Percentiles rank a stretch among this genome's conserved stretches.
phyloP scores from a whole-genome alignment of 257 asterid genomes.

The Lycium barbarum region DNA sequence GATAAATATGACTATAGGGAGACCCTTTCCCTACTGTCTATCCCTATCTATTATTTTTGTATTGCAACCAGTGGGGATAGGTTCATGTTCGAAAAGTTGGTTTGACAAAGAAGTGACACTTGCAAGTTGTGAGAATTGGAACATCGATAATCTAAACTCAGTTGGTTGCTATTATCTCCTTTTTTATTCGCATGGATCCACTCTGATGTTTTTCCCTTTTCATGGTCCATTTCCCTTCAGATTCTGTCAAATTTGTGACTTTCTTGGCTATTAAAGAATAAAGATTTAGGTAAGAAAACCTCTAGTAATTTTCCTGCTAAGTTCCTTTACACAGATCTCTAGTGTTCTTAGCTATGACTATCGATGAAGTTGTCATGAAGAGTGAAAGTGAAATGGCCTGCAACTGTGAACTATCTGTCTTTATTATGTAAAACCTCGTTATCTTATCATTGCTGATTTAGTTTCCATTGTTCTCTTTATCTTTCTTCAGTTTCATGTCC shows the following conservation, averaged over 20 bases:
- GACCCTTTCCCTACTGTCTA: neutral
- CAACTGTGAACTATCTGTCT: neutral
- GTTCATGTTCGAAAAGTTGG: neutral
- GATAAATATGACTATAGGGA: neutral
- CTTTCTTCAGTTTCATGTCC: neutral
- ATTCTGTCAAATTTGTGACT: neutral
- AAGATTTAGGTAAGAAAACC: neutral
- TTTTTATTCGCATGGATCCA: neutral
- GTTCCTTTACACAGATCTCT: neutral
- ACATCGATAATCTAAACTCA: constrained; percentile 6
- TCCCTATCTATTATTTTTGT: neutral
- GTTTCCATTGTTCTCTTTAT: neutral
- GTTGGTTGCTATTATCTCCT: neutral
- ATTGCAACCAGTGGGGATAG: neutral
- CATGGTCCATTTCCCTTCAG: neutral
- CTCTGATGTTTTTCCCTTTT: neutral
- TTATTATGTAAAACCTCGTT: constrained; percentile 13
- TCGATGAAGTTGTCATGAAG: constrained; percentile 8
- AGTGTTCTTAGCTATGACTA: constrained; percentile 9
- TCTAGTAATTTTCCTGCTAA: neutral
- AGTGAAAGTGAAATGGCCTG: constrained; percentile 1
- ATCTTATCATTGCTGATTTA: neutral
- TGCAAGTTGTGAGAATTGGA: constrained; percentile 23
- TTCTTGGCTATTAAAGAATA: neutral
- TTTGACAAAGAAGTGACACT: constrained; percentile 3